Conservation (phyloP, 2,329 filamentous ascomycete genomes). For the Alternaria gansuensis region DNA sequence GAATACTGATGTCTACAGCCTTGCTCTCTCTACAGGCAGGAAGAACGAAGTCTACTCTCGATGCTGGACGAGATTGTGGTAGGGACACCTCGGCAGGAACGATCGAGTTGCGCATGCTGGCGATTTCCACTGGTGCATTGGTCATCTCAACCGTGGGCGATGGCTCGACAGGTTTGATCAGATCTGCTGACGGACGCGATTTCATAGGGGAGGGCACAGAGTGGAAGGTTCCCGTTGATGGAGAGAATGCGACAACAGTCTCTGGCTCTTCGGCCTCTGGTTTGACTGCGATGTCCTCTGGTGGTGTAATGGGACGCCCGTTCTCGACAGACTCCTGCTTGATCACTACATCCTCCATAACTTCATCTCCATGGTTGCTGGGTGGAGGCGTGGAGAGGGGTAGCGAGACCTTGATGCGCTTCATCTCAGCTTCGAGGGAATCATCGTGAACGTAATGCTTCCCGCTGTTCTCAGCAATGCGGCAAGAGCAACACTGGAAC, state of each 20-base stretch:
- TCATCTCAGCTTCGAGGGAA: constrained; percentile 48
- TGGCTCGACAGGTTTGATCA: constrained; percentile 26
- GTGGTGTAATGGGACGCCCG: constrained; percentile 36
- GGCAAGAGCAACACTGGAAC: constrained; percentile 72
- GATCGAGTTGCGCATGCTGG: constrained; percentile 34
- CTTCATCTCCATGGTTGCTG: constrained; percentile 65
- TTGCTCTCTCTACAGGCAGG: constrained; percentile 27
- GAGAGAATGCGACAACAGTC: constrained; percentile 46
- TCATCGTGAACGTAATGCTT: constrained; percentile 53
- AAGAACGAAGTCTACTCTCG: constrained; percentile 23
- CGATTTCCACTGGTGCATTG: constrained; percentile 36
- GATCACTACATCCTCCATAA: constrained; percentile 45
- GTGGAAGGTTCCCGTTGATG: constrained; percentile 52
- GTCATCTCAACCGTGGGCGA: constrained; percentile 32
- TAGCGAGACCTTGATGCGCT: constrained; percentile 55
- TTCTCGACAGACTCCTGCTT: constrained; percentile 33
- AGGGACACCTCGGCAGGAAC: constrained; percentile 25
- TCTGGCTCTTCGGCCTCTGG: constrained; percentile 27
- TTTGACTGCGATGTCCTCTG: constrained; percentile 21
- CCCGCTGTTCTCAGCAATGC: constrained; percentile 51
- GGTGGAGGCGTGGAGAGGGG: constrained; percentile 68
- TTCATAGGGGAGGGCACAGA: constrained; percentile 46
- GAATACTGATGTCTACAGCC: constrained; percentile 36
- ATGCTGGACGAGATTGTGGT: constrained; percentile 17
- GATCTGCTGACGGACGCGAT: constrained; percentile 18